These are phyloP conservation scores for Agaricus blazei DNA, from an alignment of 768 basidiomycete genomes.

Conservation along the genomic window DNA sequence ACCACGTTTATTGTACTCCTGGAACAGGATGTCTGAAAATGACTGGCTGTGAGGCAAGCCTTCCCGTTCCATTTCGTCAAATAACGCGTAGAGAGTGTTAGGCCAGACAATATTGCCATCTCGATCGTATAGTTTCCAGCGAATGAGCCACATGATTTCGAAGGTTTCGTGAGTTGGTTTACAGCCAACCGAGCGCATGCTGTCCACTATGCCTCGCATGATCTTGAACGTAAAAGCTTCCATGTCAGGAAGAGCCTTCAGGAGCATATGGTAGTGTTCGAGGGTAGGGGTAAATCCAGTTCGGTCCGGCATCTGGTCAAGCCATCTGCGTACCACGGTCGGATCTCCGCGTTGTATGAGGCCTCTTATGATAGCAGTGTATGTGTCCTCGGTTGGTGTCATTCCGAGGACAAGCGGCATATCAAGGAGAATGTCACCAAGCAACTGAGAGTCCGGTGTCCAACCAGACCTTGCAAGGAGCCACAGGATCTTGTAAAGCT, in stretches of 20 bases:
- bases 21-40: slow-evolving; percentile 34
- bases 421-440: slow-evolving; percentile 48
- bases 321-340: slow-evolving; percentile 43
- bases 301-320: slow-evolving; percentile 47
- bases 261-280: slow-evolving; percentile 51
- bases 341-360: slow-evolving; percentile 40
- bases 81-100: slow-evolving; percentile 32
- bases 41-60: slow-evolving; percentile 39
- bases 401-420: slow-evolving; percentile 43
- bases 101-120: slow-evolving; percentile 24
- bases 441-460: slow-evolving; percentile 47
- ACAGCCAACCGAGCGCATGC: slow-evolving; percentile 20
- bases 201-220: slow-evolving; percentile 19
- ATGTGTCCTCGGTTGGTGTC: slow-evolving; percentile 38
- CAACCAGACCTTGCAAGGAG: slow-evolving; percentile 47
- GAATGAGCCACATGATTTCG: slow-evolving; percentile 41
- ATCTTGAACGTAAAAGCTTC: slow-evolving; percentile 21
- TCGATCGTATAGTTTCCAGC: slow-evolving; percentile 24
- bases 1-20: slow-evolving; percentile 37
- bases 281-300: slow-evolving; percentile 43
- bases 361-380: slow-evolving; percentile 43
- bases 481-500: slow-evolving; percentile 36
- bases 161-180: slow-evolving; percentile 42
- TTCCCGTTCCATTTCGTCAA: slow-evolving; percentile 42
- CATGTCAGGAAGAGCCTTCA: slow-evolving; percentile 33